Base-by-base conservation (phyloP, 176 grass and related monocot genomes). In the Cenchrus purpureus region DNA sequence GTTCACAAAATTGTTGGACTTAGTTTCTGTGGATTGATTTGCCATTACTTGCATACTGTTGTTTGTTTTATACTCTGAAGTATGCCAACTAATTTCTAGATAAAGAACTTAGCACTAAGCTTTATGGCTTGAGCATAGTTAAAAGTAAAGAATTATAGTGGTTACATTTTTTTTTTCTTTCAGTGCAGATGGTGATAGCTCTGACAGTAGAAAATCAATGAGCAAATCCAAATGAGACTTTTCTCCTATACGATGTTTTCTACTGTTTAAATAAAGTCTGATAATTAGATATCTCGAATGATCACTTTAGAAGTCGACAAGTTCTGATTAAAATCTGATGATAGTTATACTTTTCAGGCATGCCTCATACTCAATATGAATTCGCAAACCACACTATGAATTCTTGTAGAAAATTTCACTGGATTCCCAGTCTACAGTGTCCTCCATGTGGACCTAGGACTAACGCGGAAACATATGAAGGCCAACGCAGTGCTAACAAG, bases 351-450 rank as follows among this genome's bases (percentile, higher is more conserved):
- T 83, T 67, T 68, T 11, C 72, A 84, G 83, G 86, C 37, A 64
- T 32, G 61, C 50, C 22, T 50, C 34, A 19, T 46, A 45, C 14
- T 72, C 82, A 71, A 49, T 11, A 71, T 53, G 76, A 62, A 81
- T 43, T 60, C 14, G 40, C 31, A 74, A 84, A 82, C 58, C 50
- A 14, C 68, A 14, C 19, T 44, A 8, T 79, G 58, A 83, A 67
- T 73, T 45, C 75, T 58, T 75, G 56, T 20, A 87, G 60, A 74
- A 83, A 69, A 85, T 91, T 76, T 72, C 82, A 87, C 45, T 59
- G 2, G 68, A 79, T 66, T 32, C 59, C 40, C 40, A 44, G 40
- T 71, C 19, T 66, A 20, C 82, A 52, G 31, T 32, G 20, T 20
- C 10, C 77, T 29, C 78, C 32, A 8, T 28, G n/a, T 46, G 79